Conservation (phyloP, 164 flowering plant genomes). For the Vitis rotundifolia region DNA sequence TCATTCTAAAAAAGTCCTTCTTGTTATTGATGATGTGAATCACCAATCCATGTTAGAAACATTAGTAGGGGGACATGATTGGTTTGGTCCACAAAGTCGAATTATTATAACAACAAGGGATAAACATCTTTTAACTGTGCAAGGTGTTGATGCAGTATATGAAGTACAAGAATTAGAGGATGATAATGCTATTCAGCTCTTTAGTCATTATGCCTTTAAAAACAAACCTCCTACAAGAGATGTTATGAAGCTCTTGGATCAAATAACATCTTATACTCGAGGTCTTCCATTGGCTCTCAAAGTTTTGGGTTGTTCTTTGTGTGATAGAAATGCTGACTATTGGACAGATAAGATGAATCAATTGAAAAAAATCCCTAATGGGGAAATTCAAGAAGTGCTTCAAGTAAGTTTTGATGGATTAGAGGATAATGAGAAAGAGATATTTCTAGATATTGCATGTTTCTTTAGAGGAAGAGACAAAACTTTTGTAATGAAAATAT, state of each 20-base stretch:
- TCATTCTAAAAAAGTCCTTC: slow-evolving; percentile 7
- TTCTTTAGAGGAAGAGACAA: slow-evolving; percentile 4
- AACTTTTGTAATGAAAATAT: not conserved
- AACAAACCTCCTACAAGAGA: not conserved
- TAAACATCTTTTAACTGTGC: slow-evolving; percentile 1
- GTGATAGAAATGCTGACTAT: not conserved
- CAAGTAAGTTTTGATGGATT: not conserved
- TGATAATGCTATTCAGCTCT: not conserved
- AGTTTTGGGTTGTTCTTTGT: not conserved
- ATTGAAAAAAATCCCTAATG: too few species aligned
- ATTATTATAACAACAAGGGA: slow-evolving; percentile 10
- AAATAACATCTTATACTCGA: not conserved
- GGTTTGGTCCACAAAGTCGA: slow-evolving; percentile 24
- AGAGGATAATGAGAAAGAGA: slow-evolving; percentile 2
- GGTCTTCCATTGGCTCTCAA: slow-evolving; percentile 12
- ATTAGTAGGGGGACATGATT: slow-evolving; percentile 1
- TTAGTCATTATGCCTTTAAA: slow-evolving; percentile 1
- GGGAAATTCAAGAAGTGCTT: too few species aligned
- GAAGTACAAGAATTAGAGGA: not conserved
- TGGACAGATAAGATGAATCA: not conserved
- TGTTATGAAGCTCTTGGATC: not conserved
- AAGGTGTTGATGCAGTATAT: not conserved
- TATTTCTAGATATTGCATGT: slow-evolving; percentile 15
- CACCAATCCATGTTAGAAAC: slow-evolving; percentile 9
- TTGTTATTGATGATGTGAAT: slow-evolving; percentile 37